phyloP scores from a whole-genome alignment of 148 eudicot genomes.

The Fagopyrum esculentum region DNA sequence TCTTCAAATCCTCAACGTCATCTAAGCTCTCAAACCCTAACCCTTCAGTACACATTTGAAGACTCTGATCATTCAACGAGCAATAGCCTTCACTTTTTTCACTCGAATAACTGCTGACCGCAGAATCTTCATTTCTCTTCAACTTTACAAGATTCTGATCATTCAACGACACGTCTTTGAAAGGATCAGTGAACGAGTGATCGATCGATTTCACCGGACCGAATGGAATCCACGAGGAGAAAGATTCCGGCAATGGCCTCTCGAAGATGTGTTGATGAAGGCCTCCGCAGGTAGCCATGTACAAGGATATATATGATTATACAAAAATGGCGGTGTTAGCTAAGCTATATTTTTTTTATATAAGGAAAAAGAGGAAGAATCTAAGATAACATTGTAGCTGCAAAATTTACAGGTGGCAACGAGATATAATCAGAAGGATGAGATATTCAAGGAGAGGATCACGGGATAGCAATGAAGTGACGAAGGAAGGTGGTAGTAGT shows the following conservation, averaged over 20 bases:
- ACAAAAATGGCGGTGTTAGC: neutral
- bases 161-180: conserved; percentile 28
- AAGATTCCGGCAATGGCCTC: conserved; percentile 48
- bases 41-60: conserved; percentile 80
- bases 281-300: conserved; percentile 71
- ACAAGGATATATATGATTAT: neutral
- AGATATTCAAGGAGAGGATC: conserved; percentile 20
- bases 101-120: conserved; percentile 4
- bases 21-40: conserved; percentile 82
- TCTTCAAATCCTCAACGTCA: conserved; percentile 45
- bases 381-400: neutral
- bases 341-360: too few relatives aligned
- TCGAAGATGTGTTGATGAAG: conserved; percentile 63
- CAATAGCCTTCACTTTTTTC: neutral
- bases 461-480: conserved; percentile 39
- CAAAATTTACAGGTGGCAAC: neutral
- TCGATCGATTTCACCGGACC: conserved; percentile 29
- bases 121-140: conserved; percentile 13
- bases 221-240: conserved; percentile 47
- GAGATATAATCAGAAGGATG: conserved; percentile 4
- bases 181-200: conserved; percentile 55
- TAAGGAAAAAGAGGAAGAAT: neutral
- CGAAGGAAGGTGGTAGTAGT: conserved; percentile 8
- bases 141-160: neutral
- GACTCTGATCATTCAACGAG: conserved; percentile 51